Base-by-base conservation (phyloP, 768 basidiomycete genomes). In the Russula vinacea region DNA sequence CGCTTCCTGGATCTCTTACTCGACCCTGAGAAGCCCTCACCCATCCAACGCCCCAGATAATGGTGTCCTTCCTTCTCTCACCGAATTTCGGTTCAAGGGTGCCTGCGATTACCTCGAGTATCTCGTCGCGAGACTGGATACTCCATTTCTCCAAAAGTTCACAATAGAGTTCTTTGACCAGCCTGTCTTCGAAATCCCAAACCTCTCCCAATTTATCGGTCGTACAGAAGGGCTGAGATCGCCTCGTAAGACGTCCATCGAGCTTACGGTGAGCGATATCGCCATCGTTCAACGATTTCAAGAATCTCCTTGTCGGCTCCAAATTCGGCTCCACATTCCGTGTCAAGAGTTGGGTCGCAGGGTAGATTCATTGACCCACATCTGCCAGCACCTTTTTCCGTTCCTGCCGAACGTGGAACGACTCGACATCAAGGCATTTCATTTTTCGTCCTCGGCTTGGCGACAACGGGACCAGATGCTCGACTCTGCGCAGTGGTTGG, bases 21-120 rank as follows among this genome's bases (percentile, higher is more conserved):
- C 17, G n/a, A 22, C 24, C 11, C 35, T 22, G 35, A 42, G 17
- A 9, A 19, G 5, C 10, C 2, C 40, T 32, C 39, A 3, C 17
- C 26, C 26, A 44, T 17, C 55, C 6, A 11, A 17, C 26, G 11
- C 40, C n/a, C 5, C 40, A 42, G 19, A 17, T n/a, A 5, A 22
- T 42, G 33, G 13, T 1, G 17, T 53, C 42, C 60, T 60, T 24
- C 40, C 51, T 19, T 32, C 22, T 35, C 59, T 60, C 16, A 9
- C 59, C 16, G 59, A 60, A 35, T 53, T 56, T 45, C 52, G 33
- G 22, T 62, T 62, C 44, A 55, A 13, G 40, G 55, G 55, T 29
- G 8, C 26, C 24, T 42, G 55, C 55, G 55, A 56, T 26, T 42
- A 29, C 26, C 35, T 62, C 2, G 60, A 62, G 24, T 44, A 56